Base-by-base conservation (phyloP, 106 monocot species). In the Cymbidium sinense region DNA sequence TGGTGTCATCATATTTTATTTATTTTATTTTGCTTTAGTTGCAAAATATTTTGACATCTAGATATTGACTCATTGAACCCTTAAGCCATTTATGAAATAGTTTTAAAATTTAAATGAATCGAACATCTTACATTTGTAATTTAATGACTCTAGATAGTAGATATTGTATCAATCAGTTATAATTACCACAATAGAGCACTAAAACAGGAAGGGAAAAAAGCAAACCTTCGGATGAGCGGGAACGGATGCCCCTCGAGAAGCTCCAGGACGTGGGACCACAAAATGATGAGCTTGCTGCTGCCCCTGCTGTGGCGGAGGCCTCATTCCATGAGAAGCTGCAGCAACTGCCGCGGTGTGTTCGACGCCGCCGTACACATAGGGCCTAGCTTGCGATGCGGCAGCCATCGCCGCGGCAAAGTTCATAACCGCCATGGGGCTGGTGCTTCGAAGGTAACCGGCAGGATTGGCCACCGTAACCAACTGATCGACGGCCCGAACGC, bases 391-490 rank as follows among this genome's bases (percentile, higher is more conserved):
- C 0, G 74, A 74, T 28, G 74, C 74, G 9, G 74, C 74, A 4
- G 79, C 70, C 62, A 37, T 35, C 9, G 77, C 61, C n/a, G 62
- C 37, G 2, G 77, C 37, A 34, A n/a, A 65, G 36, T 67, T 67
- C 79, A 79, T 79, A 21, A 79, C 72, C 31, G 79, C 79, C 51
- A 71, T 79, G 72, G 79, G 52, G 72, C 36, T 79, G 71, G 23
- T 72, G 79, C 52, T 79, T 7, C 70, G 71, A 52, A 79, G 70
- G 52, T 79, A 79, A n/a, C 72, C 72, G 0, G 79, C 70, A 29
- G 70, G 72, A 70, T 79, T 79, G 35, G 79, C 79, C 35, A 79
- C 79, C 7, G 79, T 72, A 1, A 79, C 79, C 25, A 72, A 21
- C 52, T 71, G 79, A 79, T 79, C 79, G 25, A 43, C 7, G 20